Evolutionary conservation across 2,329 filamentous ascomycete genomes (phyloP), one percentile per base, ranked within the genome.

Genomic region (Claviceps sorghi): DNA sequence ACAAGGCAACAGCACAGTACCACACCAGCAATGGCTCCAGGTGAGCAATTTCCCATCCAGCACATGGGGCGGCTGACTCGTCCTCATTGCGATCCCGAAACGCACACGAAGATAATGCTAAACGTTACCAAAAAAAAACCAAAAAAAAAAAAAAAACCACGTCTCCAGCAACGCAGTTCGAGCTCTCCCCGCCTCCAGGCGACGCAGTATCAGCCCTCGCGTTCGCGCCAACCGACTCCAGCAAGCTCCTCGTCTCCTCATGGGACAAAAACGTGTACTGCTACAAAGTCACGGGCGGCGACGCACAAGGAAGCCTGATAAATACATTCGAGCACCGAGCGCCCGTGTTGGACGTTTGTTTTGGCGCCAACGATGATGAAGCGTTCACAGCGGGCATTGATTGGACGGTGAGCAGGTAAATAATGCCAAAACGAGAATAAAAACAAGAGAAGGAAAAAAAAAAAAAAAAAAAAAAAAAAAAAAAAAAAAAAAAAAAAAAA

Each of bases 241-340:
- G 76, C 51, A 84, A 83, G 60, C 77, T 98, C 40, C 79, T 94
- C n/a, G 90, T 91, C 60, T 85, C 90, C 11, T 95, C 89, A 52
- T 98, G 93, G 93, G 91, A 97, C 70, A 88, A 83, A 68, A 81
- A 88, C 65, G 81, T 95, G 52, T 95, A 96, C 69, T 76, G 91
- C 50, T 97, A 97, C 74, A 87, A 95, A 64, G 78, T 84, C 54
- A 71, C 73, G 19, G 75, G 77, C 57, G 74, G 78, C 46, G 65
- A 68, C 21, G 83, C 81, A 7, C 78, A 77, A 52, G 58, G 63
- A 26, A 64, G 60, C 44, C 74, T 94, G 32, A 63, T 90, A 34
- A 78, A 80, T 58, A 87, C 83, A 58, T 88, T 84, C 62, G 83
- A 89, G 66, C 85, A 93, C 66, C 80, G 83, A 55, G 88, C 88